A percentile compares a stretch with the other conserved stretches of the same genome.
Evolutionary conservation across 2,329 filamentous ascomycete genomes (phyloP).

Genomic region (Massarina eburnea): DNA sequence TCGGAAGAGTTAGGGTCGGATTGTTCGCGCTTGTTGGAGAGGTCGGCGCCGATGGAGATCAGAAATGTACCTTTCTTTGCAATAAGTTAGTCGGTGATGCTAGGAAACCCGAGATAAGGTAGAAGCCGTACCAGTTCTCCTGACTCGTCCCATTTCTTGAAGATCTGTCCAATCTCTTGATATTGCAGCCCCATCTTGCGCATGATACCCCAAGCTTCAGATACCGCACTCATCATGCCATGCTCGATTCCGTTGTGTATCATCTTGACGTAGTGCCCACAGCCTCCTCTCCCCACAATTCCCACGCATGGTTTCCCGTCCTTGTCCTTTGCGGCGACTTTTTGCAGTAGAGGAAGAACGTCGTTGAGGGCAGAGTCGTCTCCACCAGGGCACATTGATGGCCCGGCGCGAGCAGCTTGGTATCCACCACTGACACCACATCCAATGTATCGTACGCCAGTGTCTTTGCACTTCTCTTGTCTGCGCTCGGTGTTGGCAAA

Average conservation of each 20-base stretch:
- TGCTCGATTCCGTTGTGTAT: slow-evolving; percentile 75
- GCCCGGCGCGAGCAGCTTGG: slow-evolving; percentile 65
- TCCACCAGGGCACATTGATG: slow-evolving; percentile 68
- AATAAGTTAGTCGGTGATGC: slow-evolving; percentile 3
- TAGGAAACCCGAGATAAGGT: background rate
- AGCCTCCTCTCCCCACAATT: slow-evolving; percentile 62
- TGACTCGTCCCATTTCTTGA: slow-evolving; percentile 61
- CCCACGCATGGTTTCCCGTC: slow-evolving; percentile 63
- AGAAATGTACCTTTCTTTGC: slow-evolving; percentile 59
- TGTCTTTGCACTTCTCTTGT: slow-evolving; percentile 58
- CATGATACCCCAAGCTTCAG: slow-evolving; percentile 68
- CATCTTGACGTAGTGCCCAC: slow-evolving; percentile 76
- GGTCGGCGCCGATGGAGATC: slow-evolving; percentile 63
- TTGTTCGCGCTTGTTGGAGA: slow-evolving; percentile 56
- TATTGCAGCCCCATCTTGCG: slow-evolving; percentile 59
- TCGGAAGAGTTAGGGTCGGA: slow-evolving; percentile 16
- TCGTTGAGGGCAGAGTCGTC: slow-evolving; percentile 59
- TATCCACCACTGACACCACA: slow-evolving; percentile 71
- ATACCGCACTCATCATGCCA: slow-evolving; percentile 67
- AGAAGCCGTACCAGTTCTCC: slow-evolving; percentile 54
- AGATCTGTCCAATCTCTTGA: slow-evolving; percentile 62
- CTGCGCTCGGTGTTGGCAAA: slow-evolving; percentile 65
- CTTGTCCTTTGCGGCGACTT: slow-evolving; percentile 64
- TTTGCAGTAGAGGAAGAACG: slow-evolving; percentile 62
- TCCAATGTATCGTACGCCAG: slow-evolving; percentile 66